Evolutionary conservation across 495 filamentous ascomycete genomes (phyloP).

Genomic region (Penicillium pulvis): DNA sequence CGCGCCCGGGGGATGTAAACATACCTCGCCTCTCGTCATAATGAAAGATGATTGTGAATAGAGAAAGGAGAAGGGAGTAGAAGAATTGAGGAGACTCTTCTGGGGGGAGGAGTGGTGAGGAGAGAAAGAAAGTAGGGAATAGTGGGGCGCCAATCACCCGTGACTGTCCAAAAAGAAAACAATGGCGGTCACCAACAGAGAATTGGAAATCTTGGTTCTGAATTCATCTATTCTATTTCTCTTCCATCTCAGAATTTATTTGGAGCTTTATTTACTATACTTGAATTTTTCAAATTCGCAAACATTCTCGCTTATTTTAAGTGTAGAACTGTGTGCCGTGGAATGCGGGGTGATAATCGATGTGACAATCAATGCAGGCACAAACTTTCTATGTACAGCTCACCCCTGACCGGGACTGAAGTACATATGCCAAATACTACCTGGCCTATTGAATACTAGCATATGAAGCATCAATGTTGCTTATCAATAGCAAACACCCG

Average conservation of each 20-base stretch:
- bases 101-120: background rate
- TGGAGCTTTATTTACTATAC: background rate
- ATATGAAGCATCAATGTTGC: background rate
- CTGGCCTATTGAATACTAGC: background rate
- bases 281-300: background rate
- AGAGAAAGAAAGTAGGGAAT: background rate
- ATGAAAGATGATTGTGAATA: conserved; percentile 13
- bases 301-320: background rate
- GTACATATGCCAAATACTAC: background rate
- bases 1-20: conserved; percentile 5
- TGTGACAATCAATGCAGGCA: background rate
- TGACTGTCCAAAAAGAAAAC: background rate
- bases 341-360: background rate
- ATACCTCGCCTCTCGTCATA: conserved; percentile 41
- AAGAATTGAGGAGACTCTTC: conserved; percentile 5
- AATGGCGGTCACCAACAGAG: background rate
- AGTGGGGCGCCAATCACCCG: background rate
- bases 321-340: background rate
- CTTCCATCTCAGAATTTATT: background rate
- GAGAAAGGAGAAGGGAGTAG: background rate
- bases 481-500: too few relatives aligned
- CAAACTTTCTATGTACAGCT: background rate
- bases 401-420: background rate
- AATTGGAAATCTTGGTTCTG: background rate
- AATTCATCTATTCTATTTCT: background rate